Evolutionary conservation across 257 asterid species (phyloP).

Genomic region (Linderniella brevidens): DNA sequence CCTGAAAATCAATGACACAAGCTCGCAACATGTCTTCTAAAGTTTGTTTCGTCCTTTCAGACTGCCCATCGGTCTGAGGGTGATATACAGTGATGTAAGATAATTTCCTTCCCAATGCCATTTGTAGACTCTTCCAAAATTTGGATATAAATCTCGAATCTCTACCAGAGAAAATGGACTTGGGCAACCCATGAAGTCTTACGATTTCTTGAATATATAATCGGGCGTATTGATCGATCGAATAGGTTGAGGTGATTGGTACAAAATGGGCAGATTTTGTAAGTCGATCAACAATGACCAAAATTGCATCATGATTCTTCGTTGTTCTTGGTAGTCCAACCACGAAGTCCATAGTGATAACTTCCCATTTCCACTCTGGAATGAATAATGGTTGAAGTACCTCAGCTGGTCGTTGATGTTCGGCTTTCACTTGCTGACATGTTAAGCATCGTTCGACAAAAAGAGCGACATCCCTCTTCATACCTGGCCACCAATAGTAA

Average conservation of each 20-base stretch:
- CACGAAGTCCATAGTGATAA: not conserved
- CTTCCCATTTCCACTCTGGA: constrained; percentile 1
- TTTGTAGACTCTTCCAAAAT: not conserved
- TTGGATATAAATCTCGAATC: not conserved
- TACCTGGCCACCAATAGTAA: constrained; percentile 1
- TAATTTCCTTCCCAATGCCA: not conserved
- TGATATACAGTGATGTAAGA: not conserved
- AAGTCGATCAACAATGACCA: not conserved
- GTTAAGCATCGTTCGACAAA: constrained; percentile 2
- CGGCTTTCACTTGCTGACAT: constrained; percentile 1
- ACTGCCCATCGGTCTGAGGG: not conserved
- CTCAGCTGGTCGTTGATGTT: not conserved
- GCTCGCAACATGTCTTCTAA: not conserved
- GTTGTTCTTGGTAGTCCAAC: not conserved
- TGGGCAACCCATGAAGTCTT: not conserved
- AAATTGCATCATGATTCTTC: not conserved
- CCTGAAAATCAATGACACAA: not conserved
- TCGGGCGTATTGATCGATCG: not conserved
- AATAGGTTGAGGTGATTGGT: not conserved
- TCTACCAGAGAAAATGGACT: not conserved
- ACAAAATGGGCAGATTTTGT: not conserved
- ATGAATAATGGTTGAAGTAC: not conserved
- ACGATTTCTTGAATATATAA: not conserved
- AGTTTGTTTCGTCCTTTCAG: not conserved
- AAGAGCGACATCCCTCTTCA: constrained; percentile 1